Evolutionary conservation across 306 rosid genomes (phyloP).

Genomic region (Acacia melanoxylon): DNA sequence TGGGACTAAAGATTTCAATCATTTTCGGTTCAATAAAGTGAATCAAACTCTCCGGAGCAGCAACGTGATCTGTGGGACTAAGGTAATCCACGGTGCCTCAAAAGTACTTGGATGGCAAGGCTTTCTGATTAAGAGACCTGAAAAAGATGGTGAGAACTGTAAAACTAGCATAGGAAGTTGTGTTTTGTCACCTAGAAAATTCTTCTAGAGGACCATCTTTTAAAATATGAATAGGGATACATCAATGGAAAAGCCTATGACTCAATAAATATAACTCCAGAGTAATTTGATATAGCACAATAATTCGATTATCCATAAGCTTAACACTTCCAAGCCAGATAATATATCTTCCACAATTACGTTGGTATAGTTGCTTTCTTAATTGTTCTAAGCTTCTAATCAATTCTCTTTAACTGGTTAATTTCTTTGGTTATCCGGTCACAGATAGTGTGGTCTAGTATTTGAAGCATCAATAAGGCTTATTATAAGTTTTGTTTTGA

Average conservation of each 20-base stretch:
- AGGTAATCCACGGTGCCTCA: conserved; percentile 27
- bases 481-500: neutral
- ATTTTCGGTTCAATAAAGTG: conserved; percentile 47
- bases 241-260: conserved; percentile 3
- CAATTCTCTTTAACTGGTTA: neutral
- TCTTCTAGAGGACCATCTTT: conserved; percentile 35
- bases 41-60: conserved; percentile 17
- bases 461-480: neutral
- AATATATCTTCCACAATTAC: neutral
- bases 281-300: neutral
- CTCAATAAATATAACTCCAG: neutral
- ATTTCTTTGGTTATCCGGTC: neutral
- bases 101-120: conserved; percentile 29
- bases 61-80: neutral
- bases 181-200: conserved; percentile 21
- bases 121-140: conserved; percentile 39
- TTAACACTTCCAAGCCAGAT: neutral
- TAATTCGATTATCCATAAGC: neutral
- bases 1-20: conserved; percentile 58
- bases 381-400: neutral
- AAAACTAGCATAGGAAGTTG: conserved; percentile 24
- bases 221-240: neutral
- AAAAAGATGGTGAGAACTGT: conserved; percentile 30
- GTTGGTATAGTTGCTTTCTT: neutral
- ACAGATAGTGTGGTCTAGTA: neutral